Conservation (phyloP, 2,329 filamentous ascomycete species). For the Dothideomycetes sp. region DNA sequence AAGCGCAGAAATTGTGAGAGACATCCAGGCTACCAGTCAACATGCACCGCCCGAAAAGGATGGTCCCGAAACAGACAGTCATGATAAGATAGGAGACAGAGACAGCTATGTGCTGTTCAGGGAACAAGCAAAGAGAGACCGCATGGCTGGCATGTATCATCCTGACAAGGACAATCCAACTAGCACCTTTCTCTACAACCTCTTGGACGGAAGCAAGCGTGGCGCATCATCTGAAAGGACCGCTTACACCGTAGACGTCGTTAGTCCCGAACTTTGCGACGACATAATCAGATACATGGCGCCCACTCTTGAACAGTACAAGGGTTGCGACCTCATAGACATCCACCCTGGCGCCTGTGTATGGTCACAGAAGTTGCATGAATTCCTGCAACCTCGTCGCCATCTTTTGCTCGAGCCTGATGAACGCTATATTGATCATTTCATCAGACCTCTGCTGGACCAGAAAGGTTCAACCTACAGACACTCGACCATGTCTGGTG, state of each 20-base stretch:
- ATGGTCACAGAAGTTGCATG: constrained; percentile 69
- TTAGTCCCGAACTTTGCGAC: constrained; percentile 45
- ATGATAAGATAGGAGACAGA: too few relatives aligned
- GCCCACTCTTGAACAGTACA: constrained; percentile 57
- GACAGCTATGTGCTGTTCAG: too few relatives aligned
- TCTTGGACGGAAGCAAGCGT: neutral
- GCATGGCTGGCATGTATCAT: constrained; percentile 3
- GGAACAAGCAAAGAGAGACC: too few relatives aligned
- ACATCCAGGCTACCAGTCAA: too few relatives aligned
- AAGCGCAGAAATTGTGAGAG: too few relatives aligned
- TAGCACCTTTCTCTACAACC: constrained; percentile 1
- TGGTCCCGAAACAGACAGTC: too few relatives aligned
- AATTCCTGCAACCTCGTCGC: constrained; percentile 63
- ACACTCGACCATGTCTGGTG: constrained; percentile 29
- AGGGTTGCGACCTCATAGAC: constrained; percentile 78
- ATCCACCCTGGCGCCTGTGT: constrained; percentile 72
- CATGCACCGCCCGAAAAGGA: too few relatives aligned
- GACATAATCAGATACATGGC: constrained; percentile 63
- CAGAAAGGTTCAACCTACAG: constrained; percentile 38
- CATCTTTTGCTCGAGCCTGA: constrained; percentile 79
- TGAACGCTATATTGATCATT: constrained; percentile 46
- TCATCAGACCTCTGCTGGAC: constrained; percentile 44
- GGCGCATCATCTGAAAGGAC: neutral
- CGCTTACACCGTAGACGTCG: constrained; percentile 23
- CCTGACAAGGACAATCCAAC: constrained; percentile 9